Conservation (phyloP, 768 basidiomycete genomes). For the Suillus spraguei region DNA sequence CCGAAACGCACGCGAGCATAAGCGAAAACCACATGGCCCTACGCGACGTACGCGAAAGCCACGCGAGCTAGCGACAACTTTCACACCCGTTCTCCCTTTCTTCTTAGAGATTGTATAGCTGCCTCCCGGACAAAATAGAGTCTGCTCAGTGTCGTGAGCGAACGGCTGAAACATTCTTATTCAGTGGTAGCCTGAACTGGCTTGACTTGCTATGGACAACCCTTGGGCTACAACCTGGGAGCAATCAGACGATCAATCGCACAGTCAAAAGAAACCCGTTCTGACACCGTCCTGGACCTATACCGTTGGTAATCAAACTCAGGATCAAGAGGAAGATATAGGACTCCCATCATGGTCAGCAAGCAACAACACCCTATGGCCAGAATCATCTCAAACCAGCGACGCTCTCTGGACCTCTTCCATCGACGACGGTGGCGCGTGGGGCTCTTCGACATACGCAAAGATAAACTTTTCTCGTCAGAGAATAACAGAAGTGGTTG, state of each 20-base stretch:
- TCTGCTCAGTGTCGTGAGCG: not conserved
- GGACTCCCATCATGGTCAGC: constrained; percentile 60
- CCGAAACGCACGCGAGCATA: no score
- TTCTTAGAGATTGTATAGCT: no score
- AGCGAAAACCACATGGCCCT: no score
- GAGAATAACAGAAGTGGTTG: constrained; percentile 7
- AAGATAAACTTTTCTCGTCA: constrained; percentile 11
- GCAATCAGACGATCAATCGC: constrained; percentile 41
- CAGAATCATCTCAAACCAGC: constrained; percentile 43
- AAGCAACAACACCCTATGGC: constrained; percentile 47
- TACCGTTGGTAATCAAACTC: constrained; percentile 15
- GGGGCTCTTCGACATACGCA: constrained; percentile 20
- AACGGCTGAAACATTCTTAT: not conserved
- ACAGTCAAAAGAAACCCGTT: constrained; percentile 5
- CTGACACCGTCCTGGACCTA: constrained; percentile 12
- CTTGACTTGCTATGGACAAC: constrained; percentile 59
- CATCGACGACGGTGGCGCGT: constrained; percentile 2
- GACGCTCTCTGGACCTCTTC: constrained; percentile 45
- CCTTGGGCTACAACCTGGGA: constrained; percentile 77
- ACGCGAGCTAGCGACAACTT: no score
- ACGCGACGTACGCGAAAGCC: no score
- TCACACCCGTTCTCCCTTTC: no score
- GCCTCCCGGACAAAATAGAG: not conserved
- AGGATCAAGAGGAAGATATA: constrained; percentile 55
- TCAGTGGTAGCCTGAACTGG: not conserved